Evolutionary conservation across 805 yeast species (phyloP).

Genomic region (Candida hispaniensis): DNA sequence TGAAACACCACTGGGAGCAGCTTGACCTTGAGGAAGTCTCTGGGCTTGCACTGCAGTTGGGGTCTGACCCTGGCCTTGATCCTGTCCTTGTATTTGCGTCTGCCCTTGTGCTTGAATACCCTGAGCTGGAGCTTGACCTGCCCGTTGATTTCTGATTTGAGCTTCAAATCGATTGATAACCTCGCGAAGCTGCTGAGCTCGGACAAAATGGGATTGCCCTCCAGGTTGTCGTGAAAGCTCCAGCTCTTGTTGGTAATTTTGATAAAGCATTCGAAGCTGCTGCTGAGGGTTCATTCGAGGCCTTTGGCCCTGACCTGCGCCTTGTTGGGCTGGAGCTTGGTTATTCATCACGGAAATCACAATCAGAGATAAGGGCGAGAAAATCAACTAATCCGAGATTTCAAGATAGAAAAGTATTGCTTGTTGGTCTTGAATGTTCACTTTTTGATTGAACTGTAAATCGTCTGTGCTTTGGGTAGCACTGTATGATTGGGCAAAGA

Average conservation of each 20-base stretch:
- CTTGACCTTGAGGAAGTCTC: too few species aligned
- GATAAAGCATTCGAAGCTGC: conserved; percentile 25
- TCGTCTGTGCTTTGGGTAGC: too few species aligned
- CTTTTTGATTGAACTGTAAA: too few species aligned
- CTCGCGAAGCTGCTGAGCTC: conserved; percentile 26
- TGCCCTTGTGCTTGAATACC: conserved; percentile 4
- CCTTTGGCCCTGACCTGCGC: conserved; percentile 11
- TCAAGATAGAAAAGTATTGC: too few species aligned
- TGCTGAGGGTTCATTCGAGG: conserved; percentile 16
- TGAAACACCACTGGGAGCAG: too few species aligned
- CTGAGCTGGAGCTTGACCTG: conserved; percentile 19
- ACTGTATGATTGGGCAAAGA: too few species aligned
- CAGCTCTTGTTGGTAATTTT: conserved; percentile 26
- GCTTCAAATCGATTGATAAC: conserved; percentile 22
- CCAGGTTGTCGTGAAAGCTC: conserved; percentile 23
- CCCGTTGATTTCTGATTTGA: conserved; percentile 20
- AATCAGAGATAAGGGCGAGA: too few species aligned
- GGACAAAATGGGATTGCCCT: conserved; percentile 25
- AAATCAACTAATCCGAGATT: too few species aligned
- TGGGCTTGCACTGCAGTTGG: conserved; percentile 2
- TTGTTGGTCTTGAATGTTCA: too few species aligned
- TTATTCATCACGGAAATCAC: too few species aligned
- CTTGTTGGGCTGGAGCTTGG: conserved; percentile 2
- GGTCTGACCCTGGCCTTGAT: conserved; percentile 9
- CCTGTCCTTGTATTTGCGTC: conserved; percentile 1